These are phyloP conservation scores for Multifurca ochricompacta DNA, from an alignment of 768 basidiomycete species.

Conservation along the genomic window DNA sequence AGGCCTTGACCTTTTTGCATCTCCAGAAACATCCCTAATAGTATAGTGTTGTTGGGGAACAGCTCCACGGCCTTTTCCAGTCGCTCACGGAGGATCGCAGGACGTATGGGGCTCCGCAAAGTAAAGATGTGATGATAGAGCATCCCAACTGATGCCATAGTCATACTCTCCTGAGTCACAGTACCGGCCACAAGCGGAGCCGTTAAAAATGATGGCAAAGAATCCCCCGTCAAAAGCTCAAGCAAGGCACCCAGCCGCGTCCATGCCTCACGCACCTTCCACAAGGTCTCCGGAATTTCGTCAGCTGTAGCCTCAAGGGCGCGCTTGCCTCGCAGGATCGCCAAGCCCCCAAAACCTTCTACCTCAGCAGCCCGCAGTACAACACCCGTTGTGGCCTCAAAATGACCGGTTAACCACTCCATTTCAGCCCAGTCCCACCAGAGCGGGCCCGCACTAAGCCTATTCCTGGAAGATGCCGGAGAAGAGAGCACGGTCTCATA, in stretches of 20 bases:
- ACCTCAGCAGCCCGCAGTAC: slow-evolving; percentile 48
- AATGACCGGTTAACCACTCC: slow-evolving; percentile 61
- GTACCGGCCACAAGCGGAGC: slow-evolving; percentile 21
- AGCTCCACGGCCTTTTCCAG: slow-evolving; percentile 44
- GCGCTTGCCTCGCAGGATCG: slow-evolving; percentile 56
- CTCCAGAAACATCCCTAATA: slow-evolving; percentile 69
- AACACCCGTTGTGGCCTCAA: slow-evolving; percentile 44
- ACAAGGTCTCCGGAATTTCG: slow-evolving; percentile 25
- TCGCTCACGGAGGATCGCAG: slow-evolving; percentile 49
- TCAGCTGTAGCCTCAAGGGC: slow-evolving; percentile 43
- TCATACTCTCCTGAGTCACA: slow-evolving; percentile 45
- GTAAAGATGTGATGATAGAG: slow-evolving; percentile 50
- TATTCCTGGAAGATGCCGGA: slow-evolving; percentile 31
- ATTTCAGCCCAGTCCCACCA: slow-evolving; percentile 86
- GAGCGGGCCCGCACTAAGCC: slow-evolving; percentile 36
- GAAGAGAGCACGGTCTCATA: slow-evolving; percentile 59
- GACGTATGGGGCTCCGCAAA: slow-evolving; percentile 51
- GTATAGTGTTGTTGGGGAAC: slow-evolving; percentile 64
- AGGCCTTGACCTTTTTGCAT: slow-evolving; percentile 68
- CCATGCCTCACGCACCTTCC: slow-evolving; percentile 62
- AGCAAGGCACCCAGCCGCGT: slow-evolving; percentile 55
- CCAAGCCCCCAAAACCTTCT: slow-evolving; percentile 44
- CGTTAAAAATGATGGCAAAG: slow-evolving; percentile 34
- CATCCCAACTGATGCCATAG: slow-evolving; percentile 48
- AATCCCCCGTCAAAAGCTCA: slow-evolving; percentile 46